Base-by-base conservation (phyloP, 2,329 filamentous ascomycete genomes). In the Penicillium crustosum region DNA sequence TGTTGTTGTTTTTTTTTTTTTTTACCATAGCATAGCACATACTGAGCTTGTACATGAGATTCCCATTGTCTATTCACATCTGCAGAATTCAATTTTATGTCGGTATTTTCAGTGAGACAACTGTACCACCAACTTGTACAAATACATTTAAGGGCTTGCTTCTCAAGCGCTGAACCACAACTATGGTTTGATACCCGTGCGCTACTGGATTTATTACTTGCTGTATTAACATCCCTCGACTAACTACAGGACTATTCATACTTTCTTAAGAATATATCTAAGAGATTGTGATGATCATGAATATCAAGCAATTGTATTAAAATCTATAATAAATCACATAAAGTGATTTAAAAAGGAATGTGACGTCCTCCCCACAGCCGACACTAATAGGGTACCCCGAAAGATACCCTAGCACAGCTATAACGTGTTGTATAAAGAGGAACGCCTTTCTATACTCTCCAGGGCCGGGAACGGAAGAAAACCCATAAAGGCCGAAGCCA, bases 381-480 rank as follows among this genome's bases (percentile, higher is more conserved):
- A 10, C 36, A 41, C 55, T 43, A 29, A 36, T 21, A 17, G 27
- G 27, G 9, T 17, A 39, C n/a, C 55, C 27, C 55, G 49, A 53
- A 45, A 53, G 55, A 57, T 48, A 25, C 35, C 33, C 50, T 43
- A 61, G 50, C 53, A 33, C 51, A 63, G 57, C 50, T 53, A 53
- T 45, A 61, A 60, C 51, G 50, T 60, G 61, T 51, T 53, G 57
- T 57, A 58, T 55, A 54, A 54, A 60, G 36, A 63, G 56, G 51
- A 57, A 42, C 59, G 61, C 23, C 53, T 57, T 63, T 50, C 53
- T 57, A 61, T 49, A 61, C 61, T 63, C 61, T 63, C 56, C 61
- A 63, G 61, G 59, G 57, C 61, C 61, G 61, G 61, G 61, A 63
- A 63, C 61, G 61, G 61, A 63, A 63, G 55, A 58, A 61, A 61